Conservation (phyloP, 2,329 filamentous ascomycete species). For the Microdochium trichocladiopsis region DNA sequence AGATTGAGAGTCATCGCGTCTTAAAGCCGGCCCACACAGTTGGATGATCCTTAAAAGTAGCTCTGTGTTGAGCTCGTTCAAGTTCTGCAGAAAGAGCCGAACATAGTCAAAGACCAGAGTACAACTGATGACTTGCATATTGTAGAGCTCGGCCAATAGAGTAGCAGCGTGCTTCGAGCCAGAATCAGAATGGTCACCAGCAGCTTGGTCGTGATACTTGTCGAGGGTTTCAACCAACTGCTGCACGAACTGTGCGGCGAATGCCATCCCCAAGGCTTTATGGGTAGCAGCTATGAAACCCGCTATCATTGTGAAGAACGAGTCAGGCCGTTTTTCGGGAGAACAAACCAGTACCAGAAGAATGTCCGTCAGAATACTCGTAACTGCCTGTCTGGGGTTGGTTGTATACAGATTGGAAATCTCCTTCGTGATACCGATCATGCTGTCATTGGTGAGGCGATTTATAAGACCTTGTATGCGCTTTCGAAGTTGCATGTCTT, state of each 20-base stretch:
- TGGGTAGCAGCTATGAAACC: conserved; percentile 86
- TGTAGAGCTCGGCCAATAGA: conserved; percentile 81
- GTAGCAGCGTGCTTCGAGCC: conserved; percentile 57
- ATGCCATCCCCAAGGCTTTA: conserved; percentile 79
- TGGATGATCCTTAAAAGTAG: conserved; percentile 79
- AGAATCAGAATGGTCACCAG: conserved; percentile 22
- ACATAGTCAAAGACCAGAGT: conserved; percentile 89
- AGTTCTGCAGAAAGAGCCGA: conserved; percentile 63
- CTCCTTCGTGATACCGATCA: conserved; percentile 76
- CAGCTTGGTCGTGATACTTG: conserved; percentile 46
- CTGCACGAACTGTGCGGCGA: conserved; percentile 81
- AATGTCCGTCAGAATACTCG: conserved; percentile 69
- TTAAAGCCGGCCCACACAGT: conserved; percentile 72
- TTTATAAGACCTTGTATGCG: conserved; percentile 88
- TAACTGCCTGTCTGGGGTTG: conserved; percentile 83
- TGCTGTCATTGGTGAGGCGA: conserved; percentile 83
- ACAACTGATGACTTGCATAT: conserved; percentile 79
- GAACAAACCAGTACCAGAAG: conserved; percentile 76
- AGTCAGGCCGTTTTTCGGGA: conserved; percentile 71
- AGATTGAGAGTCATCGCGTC: conserved; percentile 80
- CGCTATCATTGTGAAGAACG: conserved; percentile 83
- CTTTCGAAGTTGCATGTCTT: conserved; percentile 61
- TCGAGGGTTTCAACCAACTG: conserved; percentile 71
- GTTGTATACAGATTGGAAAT: conserved; percentile 78
- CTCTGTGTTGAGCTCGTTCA: conserved; percentile 85